Evolutionary conservation across 495 filamentous ascomycete genomes (phyloP).

Genomic region (Hyaloscypha variabilis): DNA sequence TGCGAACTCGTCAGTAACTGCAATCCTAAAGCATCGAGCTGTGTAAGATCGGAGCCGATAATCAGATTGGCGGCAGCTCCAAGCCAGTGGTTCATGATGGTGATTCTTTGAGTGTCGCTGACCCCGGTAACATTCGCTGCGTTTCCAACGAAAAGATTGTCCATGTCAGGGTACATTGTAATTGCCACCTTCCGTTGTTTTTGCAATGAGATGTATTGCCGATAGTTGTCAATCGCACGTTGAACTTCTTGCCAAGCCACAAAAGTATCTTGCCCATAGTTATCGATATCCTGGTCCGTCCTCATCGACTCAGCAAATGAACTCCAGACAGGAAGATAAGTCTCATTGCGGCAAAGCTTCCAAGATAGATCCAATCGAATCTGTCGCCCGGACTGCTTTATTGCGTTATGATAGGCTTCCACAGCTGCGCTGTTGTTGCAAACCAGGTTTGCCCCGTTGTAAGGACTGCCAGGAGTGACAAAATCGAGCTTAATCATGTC

Average conservation of each 20-base stretch:
- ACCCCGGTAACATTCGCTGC: constrained; percentile 32
- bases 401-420: constrained; percentile 33
- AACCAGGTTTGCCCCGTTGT: constrained; percentile 30
- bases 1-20: constrained; percentile 27
- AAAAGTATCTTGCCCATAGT: constrained; percentile 31
- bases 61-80: constrained; percentile 37
- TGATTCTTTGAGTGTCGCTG: constrained; percentile 31
- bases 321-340: constrained; percentile 32
- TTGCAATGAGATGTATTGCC: constrained; percentile 33
- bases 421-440: constrained; percentile 30
- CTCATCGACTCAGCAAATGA: constrained; percentile 34
- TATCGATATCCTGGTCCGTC: constrained; percentile 36
- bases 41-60: constrained; percentile 34
- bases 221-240: constrained; percentile 37
- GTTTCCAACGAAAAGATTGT: constrained; percentile 35
- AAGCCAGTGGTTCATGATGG: constrained; percentile 37
- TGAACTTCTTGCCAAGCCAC: constrained; percentile 33
- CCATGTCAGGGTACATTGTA: constrained; percentile 38
- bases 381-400: constrained; percentile 29
- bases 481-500: constrained; percentile 38
- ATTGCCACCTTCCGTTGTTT: constrained; percentile 26
- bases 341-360: constrained; percentile 35
- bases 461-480: constrained; percentile 34
- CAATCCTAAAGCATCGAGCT: constrained; percentile 31
- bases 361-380: constrained; percentile 38